Percentiles rank a stretch among this genome's conserved stretches.
Conservation (phyloP, 768 basidiomycete species). For the Tulasnella calospora region DNA sequence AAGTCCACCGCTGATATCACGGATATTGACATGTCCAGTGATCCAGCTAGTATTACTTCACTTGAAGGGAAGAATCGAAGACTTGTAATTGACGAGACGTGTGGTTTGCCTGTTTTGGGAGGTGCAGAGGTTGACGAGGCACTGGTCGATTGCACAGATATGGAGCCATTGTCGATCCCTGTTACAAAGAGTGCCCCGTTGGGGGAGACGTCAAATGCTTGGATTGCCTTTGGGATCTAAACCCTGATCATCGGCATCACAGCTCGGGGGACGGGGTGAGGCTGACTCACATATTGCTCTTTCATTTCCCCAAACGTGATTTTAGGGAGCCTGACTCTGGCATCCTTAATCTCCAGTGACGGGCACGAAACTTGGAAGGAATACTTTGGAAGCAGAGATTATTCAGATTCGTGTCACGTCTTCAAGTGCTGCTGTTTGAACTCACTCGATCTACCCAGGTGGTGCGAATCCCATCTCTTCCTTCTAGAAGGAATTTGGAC, state of each 20-base stretch:
- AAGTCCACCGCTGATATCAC: slow-evolving; percentile 55
- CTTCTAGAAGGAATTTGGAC: slow-evolving; percentile 36
- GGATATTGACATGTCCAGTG: slow-evolving; percentile 61
- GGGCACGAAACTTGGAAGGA: slow-evolving; percentile 43
- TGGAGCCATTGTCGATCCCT: slow-evolving; percentile 56
- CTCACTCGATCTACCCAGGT: neutral
- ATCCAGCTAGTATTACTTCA: slow-evolving; percentile 63
- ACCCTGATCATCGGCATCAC: neutral
- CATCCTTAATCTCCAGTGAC: slow-evolving; percentile 34
- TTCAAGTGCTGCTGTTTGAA: neutral
- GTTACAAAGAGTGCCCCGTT: slow-evolving; percentile 56
- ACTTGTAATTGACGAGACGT: slow-evolving; percentile 51
- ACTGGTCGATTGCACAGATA: slow-evolving; percentile 47
- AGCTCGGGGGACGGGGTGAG: too few species aligned
- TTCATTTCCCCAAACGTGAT: slow-evolving; percentile 7
- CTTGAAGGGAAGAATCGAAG: slow-evolving; percentile 67
- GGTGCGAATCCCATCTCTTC: slow-evolving; percentile 44
- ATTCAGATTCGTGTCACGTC: neutral
- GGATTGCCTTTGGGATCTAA: slow-evolving; percentile 38
- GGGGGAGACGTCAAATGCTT: slow-evolving; percentile 58
- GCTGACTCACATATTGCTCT: neutral
- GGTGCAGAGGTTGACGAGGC: slow-evolving; percentile 28
- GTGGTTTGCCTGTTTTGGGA: slow-evolving; percentile 41
- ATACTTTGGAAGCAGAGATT: slow-evolving; percentile 34
- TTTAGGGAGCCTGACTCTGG: slow-evolving; percentile 20